Conservation (phyloP, 257 asterid genomes). For the Jacaranda mimosifolia region DNA sequence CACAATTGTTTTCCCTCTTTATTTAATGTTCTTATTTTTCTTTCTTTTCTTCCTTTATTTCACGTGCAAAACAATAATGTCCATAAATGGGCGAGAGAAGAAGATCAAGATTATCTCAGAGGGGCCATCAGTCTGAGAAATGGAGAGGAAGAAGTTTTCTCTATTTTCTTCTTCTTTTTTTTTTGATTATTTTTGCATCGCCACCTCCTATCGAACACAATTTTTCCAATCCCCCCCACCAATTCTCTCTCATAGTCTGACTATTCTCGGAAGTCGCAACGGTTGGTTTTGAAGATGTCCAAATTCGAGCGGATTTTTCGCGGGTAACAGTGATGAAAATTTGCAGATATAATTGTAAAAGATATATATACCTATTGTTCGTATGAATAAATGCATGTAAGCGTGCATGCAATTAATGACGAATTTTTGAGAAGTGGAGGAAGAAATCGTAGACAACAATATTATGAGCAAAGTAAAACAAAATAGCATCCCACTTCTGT, state of each 20-base stretch:
- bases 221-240: slow-evolving; percentile 7
- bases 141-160: slow-evolving; percentile 41
- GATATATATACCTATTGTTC: not conserved
- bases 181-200: slow-evolving; percentile 38
- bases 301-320: slow-evolving; percentile 45
- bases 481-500: no score
- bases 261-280: slow-evolving; percentile 49
- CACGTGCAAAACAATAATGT: slow-evolving; percentile 36
- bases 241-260: slow-evolving; percentile 33
- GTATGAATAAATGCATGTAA: no score
- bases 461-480: no score
- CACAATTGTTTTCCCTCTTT: slow-evolving; percentile 13
- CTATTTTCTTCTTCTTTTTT: slow-evolving; percentile 13
- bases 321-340: slow-evolving; percentile 17
- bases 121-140: slow-evolving; percentile 48
- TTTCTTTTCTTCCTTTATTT: slow-evolving; percentile 19
- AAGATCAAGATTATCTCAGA: slow-evolving; percentile 42
- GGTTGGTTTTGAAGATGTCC: slow-evolving; percentile 37
- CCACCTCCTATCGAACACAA: slow-evolving; percentile 46
- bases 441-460: no score
- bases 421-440: not conserved
- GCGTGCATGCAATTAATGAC: not conserved
- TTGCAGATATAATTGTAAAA: not conserved
- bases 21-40: not conserved
- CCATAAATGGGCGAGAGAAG: slow-evolving; percentile 46